These are phyloP conservation scores for Cladorrhinum sp. DNA, from an alignment of 2,329 filamentous ascomycete genomes.

Conservation along the genomic window DNA sequence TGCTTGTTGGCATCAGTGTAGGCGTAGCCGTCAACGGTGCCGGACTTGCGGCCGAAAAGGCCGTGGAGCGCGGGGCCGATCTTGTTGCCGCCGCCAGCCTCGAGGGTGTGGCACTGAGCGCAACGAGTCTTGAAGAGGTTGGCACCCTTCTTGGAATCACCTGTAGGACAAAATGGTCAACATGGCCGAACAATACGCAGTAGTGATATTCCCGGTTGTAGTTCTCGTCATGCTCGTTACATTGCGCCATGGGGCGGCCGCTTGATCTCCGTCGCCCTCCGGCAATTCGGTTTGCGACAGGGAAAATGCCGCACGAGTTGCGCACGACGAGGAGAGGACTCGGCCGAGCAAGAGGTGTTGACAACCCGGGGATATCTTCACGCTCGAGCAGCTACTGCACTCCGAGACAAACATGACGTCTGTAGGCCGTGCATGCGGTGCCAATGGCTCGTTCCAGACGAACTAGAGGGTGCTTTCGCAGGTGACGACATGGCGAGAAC, in stretches of 20 bases:
- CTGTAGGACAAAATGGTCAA: constrained; percentile 45
- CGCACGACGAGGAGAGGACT: not conserved
- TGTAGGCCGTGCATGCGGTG: constrained; percentile 3
- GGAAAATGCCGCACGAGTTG: constrained; percentile 20
- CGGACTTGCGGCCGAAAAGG: constrained; percentile 94
- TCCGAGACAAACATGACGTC: not conserved
- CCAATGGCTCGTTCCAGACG: constrained; percentile 25
- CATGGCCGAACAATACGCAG: not conserved
- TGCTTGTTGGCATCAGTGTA: constrained; percentile 99
- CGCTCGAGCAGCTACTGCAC: not conserved
- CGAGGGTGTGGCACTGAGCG: constrained; percentile 97
- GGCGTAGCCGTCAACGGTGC: constrained; percentile 84
- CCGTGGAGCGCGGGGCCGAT: constrained; percentile 95
- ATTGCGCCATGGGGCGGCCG: not conserved
- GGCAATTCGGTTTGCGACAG: constrained; percentile 3
- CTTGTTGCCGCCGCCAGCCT: constrained; percentile 90
- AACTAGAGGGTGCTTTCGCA: constrained; percentile 2
- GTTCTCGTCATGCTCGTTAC: not conserved
- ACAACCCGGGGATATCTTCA: not conserved
- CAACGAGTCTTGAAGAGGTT: constrained; percentile 99
- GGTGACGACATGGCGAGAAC: constrained; percentile 5
- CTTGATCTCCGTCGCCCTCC: not conserved
- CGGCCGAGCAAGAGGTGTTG: not conserved
- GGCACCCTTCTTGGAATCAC: constrained; percentile 94
- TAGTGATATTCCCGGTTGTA: not conserved